Base-by-base conservation (phyloP, 1,284 basidiomycete species). In the Boletus nobilissimus region DNA sequence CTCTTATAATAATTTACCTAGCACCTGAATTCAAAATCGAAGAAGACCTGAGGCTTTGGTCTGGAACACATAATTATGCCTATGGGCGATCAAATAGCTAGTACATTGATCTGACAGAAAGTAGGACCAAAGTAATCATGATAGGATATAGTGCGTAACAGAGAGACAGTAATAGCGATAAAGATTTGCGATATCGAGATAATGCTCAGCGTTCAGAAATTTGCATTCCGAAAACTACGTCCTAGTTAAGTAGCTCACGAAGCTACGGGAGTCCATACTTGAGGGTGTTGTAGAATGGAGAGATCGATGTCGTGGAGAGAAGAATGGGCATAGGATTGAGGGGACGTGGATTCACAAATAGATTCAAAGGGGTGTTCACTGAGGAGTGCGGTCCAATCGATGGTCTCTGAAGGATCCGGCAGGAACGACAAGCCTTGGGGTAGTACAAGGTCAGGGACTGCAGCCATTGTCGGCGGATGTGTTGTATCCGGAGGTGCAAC, bases 201-300 rank as follows among this genome's bases (percentile, higher is more conserved):
- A 6, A 10, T 16, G 24, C 22, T 40, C n/a, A 67, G 43, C 43
- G 7, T 5, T 46, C 65, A 22, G 32, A n/a, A n/a, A n/a, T n/a
- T n/a, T n/a, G n/a, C n/a, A n/a, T 51, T 57, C 11, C 13, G 14
- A 18, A 57, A 57, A 57, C 54, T 1, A n/a, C n/a, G 16, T 26
- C 54, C 54, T 3, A 32, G 10, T 29, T n/a, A 38, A 34, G 26
- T 34, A 26, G 3, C 46, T 79, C 34, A 77, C 34, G 74, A 77
- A 6, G 24, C 57, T 2, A 72, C 64, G 16, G n/a, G 9, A n/a
- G 57, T 64, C 78, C 77, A 72, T 4, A 63, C 38, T 9, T 38
- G 43, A 19, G 81, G 82, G 38, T 82, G 76, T 39, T 84, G 83
- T 43, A 84, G n/a, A 16, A 76, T 74, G 63, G 81, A 76, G 11